phyloP scores from a whole-genome alignment of 177 flowering plant species.

The Telopea speciosissima region DNA sequence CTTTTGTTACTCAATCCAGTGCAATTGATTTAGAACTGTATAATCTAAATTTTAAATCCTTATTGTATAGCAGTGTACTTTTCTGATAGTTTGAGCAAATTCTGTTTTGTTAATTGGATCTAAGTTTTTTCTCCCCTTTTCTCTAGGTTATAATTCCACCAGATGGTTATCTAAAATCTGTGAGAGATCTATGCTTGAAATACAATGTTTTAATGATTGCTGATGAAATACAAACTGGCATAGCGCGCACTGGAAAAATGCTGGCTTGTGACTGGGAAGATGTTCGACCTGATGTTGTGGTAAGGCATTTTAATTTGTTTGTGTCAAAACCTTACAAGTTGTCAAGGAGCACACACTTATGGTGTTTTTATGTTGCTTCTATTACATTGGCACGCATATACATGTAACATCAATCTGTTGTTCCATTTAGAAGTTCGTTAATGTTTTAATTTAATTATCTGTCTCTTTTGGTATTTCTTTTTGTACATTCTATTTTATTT shows the following conservation, averaged over 20 bases:
- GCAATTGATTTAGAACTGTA: neutral
- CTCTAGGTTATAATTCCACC: conserved; percentile 84
- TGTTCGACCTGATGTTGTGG: conserved; percentile 92
- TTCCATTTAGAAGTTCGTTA: neutral
- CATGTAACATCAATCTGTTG: neutral
- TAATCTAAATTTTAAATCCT: neutral
- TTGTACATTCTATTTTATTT: too few relatives aligned
- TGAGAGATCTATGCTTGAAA: conserved; percentile 81
- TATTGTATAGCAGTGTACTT: too few relatives aligned
- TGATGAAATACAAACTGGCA: conserved; percentile 96
- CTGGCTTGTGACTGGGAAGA: conserved; percentile 97
- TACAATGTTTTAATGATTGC: conserved; percentile 89
- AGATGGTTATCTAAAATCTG: conserved; percentile 78
- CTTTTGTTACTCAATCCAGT: neutral
- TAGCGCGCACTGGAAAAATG: conserved; percentile 86
- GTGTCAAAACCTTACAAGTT: neutral
- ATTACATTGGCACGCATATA: neutral
- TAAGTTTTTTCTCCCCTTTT: neutral
- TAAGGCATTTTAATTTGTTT: conserved; percentile 29
- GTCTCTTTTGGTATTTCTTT: neutral
- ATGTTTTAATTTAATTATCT: neutral
- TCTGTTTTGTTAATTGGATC: neutral
- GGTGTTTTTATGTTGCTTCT: neutral
- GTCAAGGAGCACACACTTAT: neutral
- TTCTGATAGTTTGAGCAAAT: neutral